phyloP scores from a whole-genome alignment of 345 rosid species.

The Rhizophora apiculata region DNA sequence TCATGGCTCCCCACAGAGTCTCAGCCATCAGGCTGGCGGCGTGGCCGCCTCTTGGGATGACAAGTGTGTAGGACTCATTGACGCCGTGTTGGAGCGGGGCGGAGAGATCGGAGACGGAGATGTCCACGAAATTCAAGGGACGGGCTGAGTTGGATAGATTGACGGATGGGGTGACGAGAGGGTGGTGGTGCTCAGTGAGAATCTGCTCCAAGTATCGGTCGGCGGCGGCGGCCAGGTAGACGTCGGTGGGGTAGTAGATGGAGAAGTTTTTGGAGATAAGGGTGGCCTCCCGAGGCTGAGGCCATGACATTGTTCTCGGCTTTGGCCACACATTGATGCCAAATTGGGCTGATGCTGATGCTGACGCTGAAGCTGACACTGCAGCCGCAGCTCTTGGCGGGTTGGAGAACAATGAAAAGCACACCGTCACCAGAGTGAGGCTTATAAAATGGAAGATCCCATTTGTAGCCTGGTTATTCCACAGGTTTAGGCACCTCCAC shows the following conservation, averaged over 20 bases:
- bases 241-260: constrained; percentile 46
- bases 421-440: too few species aligned
- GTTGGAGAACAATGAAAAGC: too few species aligned
- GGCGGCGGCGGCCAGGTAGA: constrained; percentile 49
- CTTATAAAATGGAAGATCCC: too few species aligned
- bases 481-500: too few species aligned
- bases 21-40: constrained; percentile 43
- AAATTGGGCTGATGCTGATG: not conserved
- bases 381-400: not conserved
- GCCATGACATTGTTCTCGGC: constrained; percentile 64
- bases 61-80: constrained; percentile 64
- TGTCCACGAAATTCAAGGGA: constrained; percentile 37
- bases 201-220: constrained; percentile 43
- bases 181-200: constrained; percentile 48
- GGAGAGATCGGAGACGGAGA: constrained; percentile 43
- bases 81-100: constrained; percentile 62
- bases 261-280: constrained; percentile 49
- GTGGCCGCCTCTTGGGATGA: constrained; percentile 35
- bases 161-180: constrained; percentile 35
- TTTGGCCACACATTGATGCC: constrained; percentile 51
- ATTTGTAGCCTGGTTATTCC: too few species aligned
- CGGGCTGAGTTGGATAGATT: constrained; percentile 36
- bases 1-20: constrained; percentile 83
- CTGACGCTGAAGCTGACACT: not conserved
- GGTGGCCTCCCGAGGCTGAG: constrained; percentile 36